Percentiles rank a stretch among this genome's conserved stretches.
Conservation (phyloP, 441 rosid species). For the Populus hybrid region DNA sequence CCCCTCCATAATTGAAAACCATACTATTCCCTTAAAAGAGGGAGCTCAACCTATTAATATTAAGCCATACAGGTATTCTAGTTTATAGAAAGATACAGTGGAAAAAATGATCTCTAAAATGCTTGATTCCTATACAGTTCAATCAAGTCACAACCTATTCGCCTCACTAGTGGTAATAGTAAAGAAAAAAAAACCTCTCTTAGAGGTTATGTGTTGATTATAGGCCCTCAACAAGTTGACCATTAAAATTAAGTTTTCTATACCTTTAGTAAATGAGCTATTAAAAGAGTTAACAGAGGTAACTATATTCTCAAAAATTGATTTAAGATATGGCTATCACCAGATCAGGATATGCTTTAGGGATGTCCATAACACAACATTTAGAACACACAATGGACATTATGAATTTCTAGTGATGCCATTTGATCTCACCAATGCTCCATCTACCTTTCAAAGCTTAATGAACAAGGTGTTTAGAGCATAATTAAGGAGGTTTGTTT, state of each 20-base stretch:
- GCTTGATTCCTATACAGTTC: not conserved
- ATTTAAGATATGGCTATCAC: no score
- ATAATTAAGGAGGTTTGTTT: not conserved
- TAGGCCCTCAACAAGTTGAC: not conserved
- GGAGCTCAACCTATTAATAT: not conserved
- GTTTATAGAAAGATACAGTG: not conserved
- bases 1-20: accelerated
- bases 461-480: not conserved
- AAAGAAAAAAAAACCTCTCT: not conserved
- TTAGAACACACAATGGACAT: not conserved
- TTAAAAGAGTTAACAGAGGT: no score
- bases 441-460: not conserved
- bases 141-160: not conserved
- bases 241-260: not conserved
- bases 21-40: no score
- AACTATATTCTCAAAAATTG: no score
- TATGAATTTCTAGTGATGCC: not conserved
- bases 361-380: not conserved
- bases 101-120: not conserved
- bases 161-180: not conserved
- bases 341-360: not conserved
- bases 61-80: not conserved
- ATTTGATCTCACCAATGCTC: not conserved
- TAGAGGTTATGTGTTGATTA: not conserved
- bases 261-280: not conserved